Conservation (phyloP, 139 green algal species). For the Pedinophyceae sp. region DNA sequence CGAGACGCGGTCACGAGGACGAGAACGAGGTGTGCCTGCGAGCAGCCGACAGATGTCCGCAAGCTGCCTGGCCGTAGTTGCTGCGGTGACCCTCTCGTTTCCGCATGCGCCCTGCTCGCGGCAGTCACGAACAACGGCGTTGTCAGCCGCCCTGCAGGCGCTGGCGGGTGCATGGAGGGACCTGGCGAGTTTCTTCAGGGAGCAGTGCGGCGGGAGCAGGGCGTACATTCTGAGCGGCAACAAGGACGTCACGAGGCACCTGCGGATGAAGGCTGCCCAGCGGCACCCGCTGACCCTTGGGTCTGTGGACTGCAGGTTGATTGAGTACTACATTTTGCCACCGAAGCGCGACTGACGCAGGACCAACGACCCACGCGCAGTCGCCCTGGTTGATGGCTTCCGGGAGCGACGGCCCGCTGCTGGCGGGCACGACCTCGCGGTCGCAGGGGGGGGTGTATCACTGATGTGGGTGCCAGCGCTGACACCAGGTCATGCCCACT, state of each 20-base stretch:
- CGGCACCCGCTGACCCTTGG: conserved; percentile 38
- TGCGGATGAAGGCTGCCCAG: conserved; percentile 35
- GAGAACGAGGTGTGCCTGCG: not conserved
- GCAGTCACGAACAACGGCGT: conserved; percentile 4
- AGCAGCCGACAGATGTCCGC: no score
- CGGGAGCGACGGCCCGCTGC: no score
- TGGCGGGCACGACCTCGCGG: no score
- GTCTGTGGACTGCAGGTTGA: conserved; percentile 40
- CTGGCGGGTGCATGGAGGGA: conserved; percentile 10
- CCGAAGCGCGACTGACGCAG: no score
- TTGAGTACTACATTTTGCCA: conserved; percentile 47
- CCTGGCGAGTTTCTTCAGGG: conserved; percentile 17
- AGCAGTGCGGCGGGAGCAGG: conserved; percentile 14
- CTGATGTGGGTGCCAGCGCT: no score
- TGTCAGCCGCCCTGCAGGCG: not conserved
- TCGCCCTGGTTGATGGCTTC: no score
- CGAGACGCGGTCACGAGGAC: no score
- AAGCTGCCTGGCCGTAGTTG: no score
- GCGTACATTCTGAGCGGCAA: conserved; percentile 50
- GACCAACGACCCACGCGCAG: no score
- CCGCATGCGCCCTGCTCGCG: conserved; percentile 8
- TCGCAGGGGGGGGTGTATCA: no score
- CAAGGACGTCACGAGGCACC: conserved; percentile 21
- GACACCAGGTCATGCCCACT: no score
- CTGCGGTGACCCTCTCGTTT: not conserved